A percentile compares a stretch with the other conserved stretches of the same genome.
Conservation (phyloP, 495 filamentous ascomycete species). For the Bacidia gigantensis region DNA sequence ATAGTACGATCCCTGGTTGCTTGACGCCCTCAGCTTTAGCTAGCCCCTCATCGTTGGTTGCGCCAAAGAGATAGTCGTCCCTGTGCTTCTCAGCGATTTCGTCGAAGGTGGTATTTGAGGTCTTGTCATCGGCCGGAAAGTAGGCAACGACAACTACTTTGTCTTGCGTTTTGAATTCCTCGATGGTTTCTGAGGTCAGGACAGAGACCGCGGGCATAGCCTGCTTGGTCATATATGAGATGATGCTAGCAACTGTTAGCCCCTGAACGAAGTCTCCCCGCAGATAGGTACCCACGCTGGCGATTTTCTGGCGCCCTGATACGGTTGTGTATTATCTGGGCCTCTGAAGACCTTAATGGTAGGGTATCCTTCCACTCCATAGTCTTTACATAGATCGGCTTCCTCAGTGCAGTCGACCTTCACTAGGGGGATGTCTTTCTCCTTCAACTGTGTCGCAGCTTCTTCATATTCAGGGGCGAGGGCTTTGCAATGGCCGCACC, state of each 20-base stretch:
- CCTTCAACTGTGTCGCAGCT: constrained; percentile 85
- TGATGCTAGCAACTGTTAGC: constrained; percentile 43
- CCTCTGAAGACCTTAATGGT: constrained; percentile 99
- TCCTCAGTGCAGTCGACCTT: constrained; percentile 98
- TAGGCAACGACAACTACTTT: constrained; percentile 92
- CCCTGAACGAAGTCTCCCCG: background rate
- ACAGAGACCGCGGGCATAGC: constrained; percentile 81
- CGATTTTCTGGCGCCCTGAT: constrained; percentile 79
- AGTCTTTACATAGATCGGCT: constrained; percentile 74
- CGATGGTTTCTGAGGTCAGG: constrained; percentile 63
- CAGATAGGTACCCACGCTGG: constrained; percentile 52
- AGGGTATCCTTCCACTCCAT: constrained; percentile 91
- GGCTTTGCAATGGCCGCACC: constrained; percentile 99
- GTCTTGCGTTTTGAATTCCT: constrained; percentile 94
- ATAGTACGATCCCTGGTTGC: constrained; percentile 77
- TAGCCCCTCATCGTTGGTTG: constrained; percentile 65
- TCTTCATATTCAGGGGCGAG: constrained; percentile 83
- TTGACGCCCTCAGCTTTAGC: constrained; percentile 83
- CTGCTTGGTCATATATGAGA: constrained; percentile 99
- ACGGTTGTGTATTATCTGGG: constrained; percentile 65
- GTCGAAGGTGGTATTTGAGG: constrained; percentile 66
- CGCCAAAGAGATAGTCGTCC: constrained; percentile 85
- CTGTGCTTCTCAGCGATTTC: constrained; percentile 69
- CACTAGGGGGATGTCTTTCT: constrained; percentile 80
- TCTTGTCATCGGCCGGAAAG: constrained; percentile 72